A percentile compares a stretch with the other conserved stretches of the same genome.
These are phyloP conservation scores for Morella rubra DNA, from an alignment of 306 rosid genomes.

Conservation along the genomic window DNA sequence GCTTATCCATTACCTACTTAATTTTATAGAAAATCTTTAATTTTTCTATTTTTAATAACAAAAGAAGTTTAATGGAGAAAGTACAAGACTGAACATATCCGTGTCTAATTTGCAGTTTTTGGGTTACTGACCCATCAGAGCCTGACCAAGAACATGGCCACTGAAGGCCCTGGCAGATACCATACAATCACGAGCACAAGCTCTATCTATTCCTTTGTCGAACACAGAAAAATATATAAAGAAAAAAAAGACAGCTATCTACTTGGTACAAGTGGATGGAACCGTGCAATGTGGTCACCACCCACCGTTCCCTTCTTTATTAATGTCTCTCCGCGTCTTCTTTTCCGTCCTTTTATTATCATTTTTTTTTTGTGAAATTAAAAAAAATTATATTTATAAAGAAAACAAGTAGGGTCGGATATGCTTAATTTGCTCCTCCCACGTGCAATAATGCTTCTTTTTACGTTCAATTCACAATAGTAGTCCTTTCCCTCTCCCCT, in stretches of 20 bases:
- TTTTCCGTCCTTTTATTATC: constrained; percentile 19
- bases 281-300: constrained; percentile 27
- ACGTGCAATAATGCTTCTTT: constrained; percentile 67
- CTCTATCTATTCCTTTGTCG: too few relatives aligned
- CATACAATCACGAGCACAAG: too few relatives aligned
- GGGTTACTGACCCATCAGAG: too few relatives aligned
- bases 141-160: too few relatives aligned
- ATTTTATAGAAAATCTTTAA: too few relatives aligned
- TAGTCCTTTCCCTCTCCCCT: constrained; percentile 14
- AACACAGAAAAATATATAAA: too few relatives aligned
- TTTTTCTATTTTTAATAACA: too few relatives aligned
- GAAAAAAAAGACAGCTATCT: not conserved
- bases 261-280: not conserved
- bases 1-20: too few relatives aligned
- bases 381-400: not conserved
- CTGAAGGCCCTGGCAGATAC: too few relatives aligned
- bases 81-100: too few relatives aligned
- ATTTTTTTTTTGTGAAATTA: not conserved
- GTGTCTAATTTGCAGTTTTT: too few relatives aligned
- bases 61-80: too few relatives aligned
- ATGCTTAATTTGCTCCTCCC: constrained; percentile 39
- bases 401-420: constrained; percentile 22
- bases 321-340: constrained; percentile 38
- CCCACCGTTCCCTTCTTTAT: constrained; percentile 27
- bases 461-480: constrained; percentile 17